These are phyloP conservation scores for Cryptococcus sp. DNA, from an alignment of 1,284 basidiomycete genomes.

Conservation along the genomic window DNA sequence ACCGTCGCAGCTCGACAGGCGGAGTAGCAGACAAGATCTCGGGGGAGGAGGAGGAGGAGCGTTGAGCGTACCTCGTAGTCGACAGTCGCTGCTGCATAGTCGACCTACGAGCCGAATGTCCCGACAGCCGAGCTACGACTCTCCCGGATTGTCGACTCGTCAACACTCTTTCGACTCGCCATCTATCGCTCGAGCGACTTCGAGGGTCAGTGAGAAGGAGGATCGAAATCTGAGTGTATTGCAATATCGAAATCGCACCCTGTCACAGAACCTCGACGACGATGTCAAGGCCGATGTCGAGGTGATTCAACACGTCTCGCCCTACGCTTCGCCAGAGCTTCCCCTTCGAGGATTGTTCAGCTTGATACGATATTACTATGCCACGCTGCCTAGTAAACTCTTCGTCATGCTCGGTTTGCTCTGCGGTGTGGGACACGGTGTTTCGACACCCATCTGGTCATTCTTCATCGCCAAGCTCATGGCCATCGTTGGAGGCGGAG, in stretches of 20 bases:
- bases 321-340: background rate
- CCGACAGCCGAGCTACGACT: background rate
- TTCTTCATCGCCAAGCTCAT: slow-evolving; percentile 78
- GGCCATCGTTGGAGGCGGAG: slow-evolving; percentile 68
- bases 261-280: slow-evolving; percentile 17
- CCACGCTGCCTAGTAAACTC: slow-evolving; percentile 68
- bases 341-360: slow-evolving; percentile 43
- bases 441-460: slow-evolving; percentile 86
- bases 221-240: background rate
- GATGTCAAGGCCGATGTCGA: slow-evolving; percentile 17
- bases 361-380: slow-evolving; percentile 60
- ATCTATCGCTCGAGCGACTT: background rate
- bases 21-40: slow-evolving; percentile 7
- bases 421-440: slow-evolving; percentile 63
- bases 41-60: background rate
- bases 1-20: slow-evolving; percentile 17
- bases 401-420: slow-evolving; percentile 64
- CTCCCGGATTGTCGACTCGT: background rate
- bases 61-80: background rate
- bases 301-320: slow-evolving; percentile 7
- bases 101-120: slow-evolving; percentile 16
- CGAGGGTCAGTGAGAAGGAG: background rate
- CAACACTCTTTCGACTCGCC: background rate
- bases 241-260: background rate
- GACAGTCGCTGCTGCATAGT: background rate